Base-by-base conservation (phyloP, 306 rosid genomes). In the Vigna hirtella region DNA sequence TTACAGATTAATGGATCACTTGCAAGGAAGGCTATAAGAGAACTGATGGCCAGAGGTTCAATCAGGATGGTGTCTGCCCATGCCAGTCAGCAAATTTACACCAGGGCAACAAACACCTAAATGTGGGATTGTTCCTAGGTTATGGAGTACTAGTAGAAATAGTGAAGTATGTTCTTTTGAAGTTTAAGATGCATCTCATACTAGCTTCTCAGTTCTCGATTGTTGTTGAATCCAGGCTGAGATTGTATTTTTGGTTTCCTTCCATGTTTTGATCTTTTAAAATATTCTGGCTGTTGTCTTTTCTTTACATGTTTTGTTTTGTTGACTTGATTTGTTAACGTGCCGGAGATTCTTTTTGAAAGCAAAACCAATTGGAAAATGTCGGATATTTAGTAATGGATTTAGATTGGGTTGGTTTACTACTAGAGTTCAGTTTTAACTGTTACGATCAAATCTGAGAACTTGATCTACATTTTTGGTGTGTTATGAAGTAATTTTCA, bases 81-180 rank as follows among this genome's bases (percentile, higher is more conserved):
- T 34, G n/a, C 96, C 14, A 89, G 93, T 80, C 96, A 89, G 88
- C 90, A 91, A 79, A 91, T 87, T 66, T 87, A 89, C 86, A 86
- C 96, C 17, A 83, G 96, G 72, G 90, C 96, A n/a, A 86, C 96
- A 62, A 91, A 91, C 88, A 89, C 96, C 81, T 91, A 86, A 9
- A 9, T 42, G 28, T 51, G 5, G 30, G 14, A 11, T 50, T 51
- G 4, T 68, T 48, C 71, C 6, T 61, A 73, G 66, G 26, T 70
- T 72, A 32, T 43, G 11, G 57, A 38, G 68, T 74, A 14, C 49
- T 77, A 34, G 13, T 47, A 79, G 85, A 52, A 66, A 74, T 81
- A 62, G 26, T 55, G 17, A 65, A 57, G 75, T 51, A 34, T 45
- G 77, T 69, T 78, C 52, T 81, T 70, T 86, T 68, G 16, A 48